Evolutionary conservation across 441 rosid species (phyloP).

Genomic region (Adansonia gregorii): DNA sequence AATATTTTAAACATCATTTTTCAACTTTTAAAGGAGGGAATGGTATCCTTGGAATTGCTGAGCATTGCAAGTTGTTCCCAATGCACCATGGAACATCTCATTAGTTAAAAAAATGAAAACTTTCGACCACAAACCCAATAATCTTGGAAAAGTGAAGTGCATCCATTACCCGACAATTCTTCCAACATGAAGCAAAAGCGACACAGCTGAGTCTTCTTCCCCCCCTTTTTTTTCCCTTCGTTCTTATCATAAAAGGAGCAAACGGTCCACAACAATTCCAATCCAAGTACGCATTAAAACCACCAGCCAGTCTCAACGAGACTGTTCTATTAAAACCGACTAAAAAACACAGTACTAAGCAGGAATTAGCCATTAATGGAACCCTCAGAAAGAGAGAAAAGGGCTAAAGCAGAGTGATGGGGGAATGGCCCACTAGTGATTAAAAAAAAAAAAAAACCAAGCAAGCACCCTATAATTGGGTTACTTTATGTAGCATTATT

Average conservation of each 20-base stretch:
- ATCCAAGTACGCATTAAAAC: background rate
- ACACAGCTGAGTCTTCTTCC: background rate
- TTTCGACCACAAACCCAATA: background rate
- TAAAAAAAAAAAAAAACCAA: background rate
- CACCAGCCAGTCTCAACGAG: background rate
- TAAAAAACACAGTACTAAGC: background rate
- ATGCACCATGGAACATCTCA: no score
- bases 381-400: background rate
- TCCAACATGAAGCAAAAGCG: background rate
- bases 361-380: background rate
- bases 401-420: background rate
- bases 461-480: slow-evolving; percentile 10
- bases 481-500: slow-evolving; percentile 28
- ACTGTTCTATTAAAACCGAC: background rate
- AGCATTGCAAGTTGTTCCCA: background rate
- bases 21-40: no score
- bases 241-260: background rate
- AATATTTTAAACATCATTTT: no score
- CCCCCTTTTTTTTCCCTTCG: background rate
- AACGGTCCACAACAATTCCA: background rate
- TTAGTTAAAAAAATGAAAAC: background rate
- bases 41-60: no score
- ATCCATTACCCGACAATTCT: background rate
- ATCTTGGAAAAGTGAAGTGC: background rate
- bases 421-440: background rate